phyloP scores from a whole-genome alignment of 176 grass and related monocot genomes.

The Avena sativa region DNA sequence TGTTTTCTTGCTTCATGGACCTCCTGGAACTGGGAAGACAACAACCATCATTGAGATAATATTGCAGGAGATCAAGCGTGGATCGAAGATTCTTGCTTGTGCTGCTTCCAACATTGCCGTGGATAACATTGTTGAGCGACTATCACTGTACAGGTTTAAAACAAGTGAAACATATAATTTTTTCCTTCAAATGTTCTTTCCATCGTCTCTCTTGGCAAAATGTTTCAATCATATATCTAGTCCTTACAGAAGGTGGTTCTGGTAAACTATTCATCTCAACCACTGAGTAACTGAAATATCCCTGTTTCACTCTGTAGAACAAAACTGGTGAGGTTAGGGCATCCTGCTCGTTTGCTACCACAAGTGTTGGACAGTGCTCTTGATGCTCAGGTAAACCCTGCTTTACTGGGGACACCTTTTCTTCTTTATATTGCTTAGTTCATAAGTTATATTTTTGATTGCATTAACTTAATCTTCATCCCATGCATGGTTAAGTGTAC shows the following conservation, averaged over 20 bases:
- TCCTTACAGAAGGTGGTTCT: constrained; percentile 38
- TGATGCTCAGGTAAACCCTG: constrained; percentile 74
- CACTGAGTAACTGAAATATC: constrained; percentile 15
- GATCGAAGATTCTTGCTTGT: constrained; percentile 96
- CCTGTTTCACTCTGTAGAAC: constrained; percentile 51
- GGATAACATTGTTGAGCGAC: constrained; percentile 98
- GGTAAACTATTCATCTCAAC: constrained; percentile 28
- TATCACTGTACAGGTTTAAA: constrained; percentile 81
- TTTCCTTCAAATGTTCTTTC: neutral
- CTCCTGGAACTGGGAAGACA: constrained; percentile 98
- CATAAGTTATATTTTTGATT: constrained; percentile 1
- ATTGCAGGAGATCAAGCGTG: constrained; percentile 93
- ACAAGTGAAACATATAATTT: neutral
- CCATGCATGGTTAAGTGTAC: neutral
- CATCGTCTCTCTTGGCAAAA: constrained; percentile 28
- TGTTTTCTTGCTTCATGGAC: constrained; percentile 98
- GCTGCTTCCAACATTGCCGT: constrained; percentile 99
- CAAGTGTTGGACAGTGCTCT: constrained; percentile 94
- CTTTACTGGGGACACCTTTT: constrained; percentile 3
- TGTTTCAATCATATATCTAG: constrained; percentile 27
- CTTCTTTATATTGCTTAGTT: neutral
- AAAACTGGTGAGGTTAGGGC: constrained; percentile 93
- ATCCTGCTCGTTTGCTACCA: constrained; percentile 95
- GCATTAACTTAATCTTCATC: constrained; percentile 14
- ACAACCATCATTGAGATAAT: constrained; percentile 97